Conservation (phyloP, 2,329 filamentous ascomycete species). For the Daldinia eschscholtzii region DNA sequence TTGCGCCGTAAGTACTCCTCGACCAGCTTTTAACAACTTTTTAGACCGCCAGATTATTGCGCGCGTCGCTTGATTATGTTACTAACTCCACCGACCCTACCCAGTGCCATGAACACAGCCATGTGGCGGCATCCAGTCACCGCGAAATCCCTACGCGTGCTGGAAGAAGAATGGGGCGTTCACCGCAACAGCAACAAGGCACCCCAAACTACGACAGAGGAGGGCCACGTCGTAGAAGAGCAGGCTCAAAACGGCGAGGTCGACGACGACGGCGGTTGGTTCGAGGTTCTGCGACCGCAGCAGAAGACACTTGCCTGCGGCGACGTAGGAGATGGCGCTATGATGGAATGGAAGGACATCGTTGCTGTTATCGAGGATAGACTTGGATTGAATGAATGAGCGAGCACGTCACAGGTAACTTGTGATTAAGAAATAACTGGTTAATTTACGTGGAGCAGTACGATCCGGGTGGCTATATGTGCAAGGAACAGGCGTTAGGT, state of each 20-base stretch:
- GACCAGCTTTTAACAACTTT: no score
- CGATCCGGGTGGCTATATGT: not conserved
- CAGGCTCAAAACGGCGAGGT: slow-evolving; percentile 47
- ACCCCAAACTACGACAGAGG: slow-evolving; percentile 18
- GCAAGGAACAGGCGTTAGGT: not conserved
- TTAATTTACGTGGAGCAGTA: not conserved
- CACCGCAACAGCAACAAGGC: slow-evolving; percentile 20
- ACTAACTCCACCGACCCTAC: not conserved
- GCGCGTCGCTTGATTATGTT: not conserved
- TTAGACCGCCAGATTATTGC: not conserved
- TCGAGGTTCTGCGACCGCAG: slow-evolving; percentile 79
- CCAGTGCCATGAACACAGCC: slow-evolving; percentile 81
- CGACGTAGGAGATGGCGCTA: slow-evolving; percentile 84
- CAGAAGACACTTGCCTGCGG: slow-evolving; percentile 87
- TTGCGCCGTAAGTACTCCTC: slow-evolving; percentile 66
- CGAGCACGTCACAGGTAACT: not conserved
- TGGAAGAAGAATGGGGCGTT: slow-evolving; percentile 81
- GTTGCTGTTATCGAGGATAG: slow-evolving; percentile 72
- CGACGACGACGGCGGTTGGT: slow-evolving; percentile 61
- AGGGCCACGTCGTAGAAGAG: slow-evolving; percentile 50
- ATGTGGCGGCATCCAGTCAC: slow-evolving; percentile 94
- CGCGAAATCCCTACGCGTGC: slow-evolving; percentile 73
- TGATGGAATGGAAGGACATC: slow-evolving; percentile 84
- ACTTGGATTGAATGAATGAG: slow-evolving; percentile 51
- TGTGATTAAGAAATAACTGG: not conserved